Base-by-base conservation (phyloP, 2,329 filamentous ascomycete species). In the Emergomyces africanus region DNA sequence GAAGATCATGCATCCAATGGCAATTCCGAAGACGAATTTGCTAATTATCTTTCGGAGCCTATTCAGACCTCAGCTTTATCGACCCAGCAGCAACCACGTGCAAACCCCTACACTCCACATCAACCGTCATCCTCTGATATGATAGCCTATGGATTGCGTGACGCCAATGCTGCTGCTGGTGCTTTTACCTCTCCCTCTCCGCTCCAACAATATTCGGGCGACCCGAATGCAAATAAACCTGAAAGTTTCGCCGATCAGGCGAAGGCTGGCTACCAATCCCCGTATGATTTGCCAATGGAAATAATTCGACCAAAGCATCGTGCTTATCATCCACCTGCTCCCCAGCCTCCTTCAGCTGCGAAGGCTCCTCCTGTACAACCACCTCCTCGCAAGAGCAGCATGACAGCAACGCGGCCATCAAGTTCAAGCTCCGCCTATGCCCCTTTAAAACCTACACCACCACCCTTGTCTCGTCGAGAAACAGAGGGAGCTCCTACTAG, bases 211-310 rank as follows among this genome's bases (percentile, higher is more conserved):
- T 28, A 42, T 44, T 23, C 54, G 39, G 18, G 23, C 18, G 39
- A 33, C 12, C n/a, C 54, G 8, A 39, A 42, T 10, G 15, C 25
- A 41, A 42, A 63, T 60, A 84, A 84, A 72, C 79, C 83, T 0
- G 84, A 95, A 70, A 97, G 92, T 72, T 99, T 96, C 72, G 89
- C 83, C 5, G 87, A 92, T 71, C 95, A 95, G 72, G 78, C 89
- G 2, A 97, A 95, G 73, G 89, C 89, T 59, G 91, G 92, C 8
- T 99, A 99, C 70, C 82, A 87, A 54, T 97, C 92, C 23, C 94
- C 94, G 0, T 99, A 96, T 67, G 95, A 99, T 74, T 79, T 99
- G 23, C 94, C 94, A 3, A 89, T 94, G 74, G 92, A 96, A 58
- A 81, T 99, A 35, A 82, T 79, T 30, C 71, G 72, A 30, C 74